A percentile compares a stretch with the other conserved stretches of the same genome.
Conservation (phyloP, 306 rosid species). For the Vigna hirtella region DNA sequence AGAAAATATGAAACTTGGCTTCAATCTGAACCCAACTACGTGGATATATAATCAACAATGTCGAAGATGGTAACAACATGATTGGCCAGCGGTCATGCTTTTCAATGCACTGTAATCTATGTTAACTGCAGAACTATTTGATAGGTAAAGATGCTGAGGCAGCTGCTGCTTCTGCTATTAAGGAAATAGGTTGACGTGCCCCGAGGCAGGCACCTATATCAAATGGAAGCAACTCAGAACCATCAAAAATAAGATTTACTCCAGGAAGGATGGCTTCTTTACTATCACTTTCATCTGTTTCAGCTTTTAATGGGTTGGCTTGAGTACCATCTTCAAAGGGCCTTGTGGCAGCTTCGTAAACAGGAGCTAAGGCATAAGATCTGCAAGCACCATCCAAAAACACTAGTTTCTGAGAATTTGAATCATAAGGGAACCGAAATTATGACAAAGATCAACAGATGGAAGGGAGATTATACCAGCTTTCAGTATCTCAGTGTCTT, state of each 20-base stretch:
- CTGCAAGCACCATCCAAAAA: slow-evolving; percentile 60
- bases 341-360: slow-evolving; percentile 74
- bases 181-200: slow-evolving; percentile 85
- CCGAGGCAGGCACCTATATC: slow-evolving; percentile 92
- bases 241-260: slow-evolving; percentile 85
- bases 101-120: slow-evolving; percentile 29
- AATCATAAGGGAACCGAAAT: slow-evolving; percentile 11
- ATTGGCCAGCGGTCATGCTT: slow-evolving; percentile 8
- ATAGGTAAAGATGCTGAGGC: slow-evolving; percentile 66
- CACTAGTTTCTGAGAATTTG: slow-evolving; percentile 21
- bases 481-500: slow-evolving; percentile 31
- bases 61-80: slow-evolving; percentile 38
- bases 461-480: slow-evolving; percentile 8
- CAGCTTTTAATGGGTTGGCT: slow-evolving; percentile 57
- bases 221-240: slow-evolving; percentile 78
- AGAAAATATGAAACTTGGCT: slow-evolving; percentile 50
- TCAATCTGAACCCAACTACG: slow-evolving; percentile 41
- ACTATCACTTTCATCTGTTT: slow-evolving; percentile 75
- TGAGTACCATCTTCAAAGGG: slow-evolving; percentile 66
- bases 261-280: slow-evolving; percentile 88
- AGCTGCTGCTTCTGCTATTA: slow-evolving; percentile 84
- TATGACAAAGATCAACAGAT: background rate
- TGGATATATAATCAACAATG: slow-evolving; percentile 37
- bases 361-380: slow-evolving; percentile 77
- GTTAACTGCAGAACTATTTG: slow-evolving; percentile 52